Evolutionary conservation across 192 early-diverging fungal genomes (phyloP), one percentile per base, ranked within the genome.

Genomic region (Podila epicladia): DNA sequence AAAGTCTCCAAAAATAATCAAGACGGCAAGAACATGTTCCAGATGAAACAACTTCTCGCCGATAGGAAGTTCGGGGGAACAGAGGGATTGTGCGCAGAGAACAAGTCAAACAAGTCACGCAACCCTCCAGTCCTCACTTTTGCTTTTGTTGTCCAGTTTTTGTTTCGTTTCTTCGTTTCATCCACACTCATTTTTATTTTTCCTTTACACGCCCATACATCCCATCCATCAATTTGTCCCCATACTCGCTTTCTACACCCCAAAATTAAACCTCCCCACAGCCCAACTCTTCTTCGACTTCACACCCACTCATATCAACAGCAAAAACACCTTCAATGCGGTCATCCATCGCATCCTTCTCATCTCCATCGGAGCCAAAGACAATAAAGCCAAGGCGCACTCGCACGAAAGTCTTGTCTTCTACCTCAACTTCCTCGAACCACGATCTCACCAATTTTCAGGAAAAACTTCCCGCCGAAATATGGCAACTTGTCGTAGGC

Each of bases 401-500:
- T 33, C 66, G 29, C 55, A 13, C 55, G 20, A 69, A 37, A 28
- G 22, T 22, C 5, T 9, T 2, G 9, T 12, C 53, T 17, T 9
- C n/a, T 19, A 20, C 65, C 11, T 4, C 41, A 45, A 45, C 15
- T 45, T 45, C 13, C 41, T 45, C 41, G 41, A 45, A 41, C 22
- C 22, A 32, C 22, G 45, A 32, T 38, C 67, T 45, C 12, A 33
- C 38, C 50, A 29, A 12, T 26, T 80, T 58, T 28, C 71, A 80
- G 35, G 48, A 69, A 9, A 17, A n/a, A 13, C 65, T 80, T 15
- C 77, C 77, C 5, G 65, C 77, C 22, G 77, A 80, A 45, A 26
- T 80, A 5, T 80, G 77, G 77, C 41, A 26, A 22, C 41, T 59
- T 3, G 49, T 80, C 19, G 33, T 80, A 24, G 22, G n/a, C 13